A percentile compares a stretch with the other conserved stretches of the same genome.
phyloP scores from a whole-genome alignment of 163 green algal species.

The Scenedesmus sp. region DNA sequence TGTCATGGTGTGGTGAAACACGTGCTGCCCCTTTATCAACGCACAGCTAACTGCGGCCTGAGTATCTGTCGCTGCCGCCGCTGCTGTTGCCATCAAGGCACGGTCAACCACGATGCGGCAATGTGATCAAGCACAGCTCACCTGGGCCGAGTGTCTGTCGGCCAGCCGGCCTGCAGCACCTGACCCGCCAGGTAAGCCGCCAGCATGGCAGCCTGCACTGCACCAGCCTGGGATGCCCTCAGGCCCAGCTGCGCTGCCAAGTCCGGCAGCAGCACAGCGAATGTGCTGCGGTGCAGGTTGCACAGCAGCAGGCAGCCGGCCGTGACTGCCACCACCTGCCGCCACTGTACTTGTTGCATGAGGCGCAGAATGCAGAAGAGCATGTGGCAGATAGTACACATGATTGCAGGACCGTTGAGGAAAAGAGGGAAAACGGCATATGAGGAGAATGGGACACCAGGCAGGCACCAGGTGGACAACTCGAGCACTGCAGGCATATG shows the following conservation, averaged over 20 bases:
- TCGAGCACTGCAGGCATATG: no score
- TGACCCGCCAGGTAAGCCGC: constrained; percentile 81
- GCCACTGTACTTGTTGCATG: constrained; percentile 28
- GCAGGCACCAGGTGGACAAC: no score
- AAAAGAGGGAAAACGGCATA: background rate
- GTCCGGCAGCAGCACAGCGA: constrained; percentile 64
- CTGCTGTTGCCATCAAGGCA: no score
- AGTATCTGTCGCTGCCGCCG: no score
- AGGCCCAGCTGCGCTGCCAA: constrained; percentile 14
- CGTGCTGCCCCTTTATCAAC: no score
- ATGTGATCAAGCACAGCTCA: no score
- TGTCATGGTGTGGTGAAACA: no score
- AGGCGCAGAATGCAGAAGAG: background rate
- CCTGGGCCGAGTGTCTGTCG: constrained; percentile 70
- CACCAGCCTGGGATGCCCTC: background rate
- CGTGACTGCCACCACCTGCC: constrained; percentile 36
- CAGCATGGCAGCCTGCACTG: constrained; percentile 69
- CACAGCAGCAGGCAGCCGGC: constrained; percentile 58
- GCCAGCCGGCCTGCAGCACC: constrained; percentile 73
- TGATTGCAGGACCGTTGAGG: background rate
- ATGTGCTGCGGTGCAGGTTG: constrained; percentile 67
- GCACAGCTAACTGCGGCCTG: no score
- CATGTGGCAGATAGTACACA: background rate
- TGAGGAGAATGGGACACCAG: background rate
- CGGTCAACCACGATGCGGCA: no score